These are phyloP conservation scores for Colletotrichum camelliae DNA, from an alignment of 2,329 filamentous ascomycete species.

Conservation along the genomic window DNA sequence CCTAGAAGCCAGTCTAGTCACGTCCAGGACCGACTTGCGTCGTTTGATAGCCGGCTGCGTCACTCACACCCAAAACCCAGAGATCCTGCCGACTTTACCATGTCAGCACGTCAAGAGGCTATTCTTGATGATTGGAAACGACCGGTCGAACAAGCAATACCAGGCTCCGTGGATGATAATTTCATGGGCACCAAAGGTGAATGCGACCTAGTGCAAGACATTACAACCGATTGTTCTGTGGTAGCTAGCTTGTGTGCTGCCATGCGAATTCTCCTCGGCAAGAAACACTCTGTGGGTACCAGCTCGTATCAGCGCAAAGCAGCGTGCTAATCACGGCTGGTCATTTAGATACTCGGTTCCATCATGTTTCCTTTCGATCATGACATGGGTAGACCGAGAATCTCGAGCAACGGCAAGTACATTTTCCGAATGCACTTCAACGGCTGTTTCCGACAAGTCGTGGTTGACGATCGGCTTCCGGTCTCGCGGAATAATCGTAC, in stretches of 20 bases:
- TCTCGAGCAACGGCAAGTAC: slow-evolving; percentile 87
- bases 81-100: slow-evolving; percentile 70
- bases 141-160: slow-evolving; percentile 66
- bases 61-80: slow-evolving; percentile 44
- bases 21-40: not conserved
- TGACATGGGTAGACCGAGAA: slow-evolving; percentile 56
- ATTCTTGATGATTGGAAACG: slow-evolving; percentile 88
- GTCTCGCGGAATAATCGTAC: slow-evolving; percentile 75
- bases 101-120: slow-evolving; percentile 76
- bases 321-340: not conserved
- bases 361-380: slow-evolving; percentile 79
- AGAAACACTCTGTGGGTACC: slow-evolving; percentile 66
- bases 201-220: slow-evolving; percentile 91
- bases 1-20: not conserved
- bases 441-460: slow-evolving; percentile 84
- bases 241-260: slow-evolving; percentile 92
- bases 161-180: slow-evolving; percentile 40
- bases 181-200: slow-evolving; percentile 63
- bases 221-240: slow-evolving; percentile 95
- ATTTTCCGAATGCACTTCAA: slow-evolving; percentile 95
- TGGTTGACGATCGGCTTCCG: slow-evolving; percentile 89
- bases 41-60: not conserved
- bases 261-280: slow-evolving; percentile 71
- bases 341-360: slow-evolving; percentile 68
- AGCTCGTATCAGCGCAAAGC: not conserved